Evolutionary conservation across 805 yeast species (phyloP).

Genomic region (Lachancea lanzarotensis): DNA sequence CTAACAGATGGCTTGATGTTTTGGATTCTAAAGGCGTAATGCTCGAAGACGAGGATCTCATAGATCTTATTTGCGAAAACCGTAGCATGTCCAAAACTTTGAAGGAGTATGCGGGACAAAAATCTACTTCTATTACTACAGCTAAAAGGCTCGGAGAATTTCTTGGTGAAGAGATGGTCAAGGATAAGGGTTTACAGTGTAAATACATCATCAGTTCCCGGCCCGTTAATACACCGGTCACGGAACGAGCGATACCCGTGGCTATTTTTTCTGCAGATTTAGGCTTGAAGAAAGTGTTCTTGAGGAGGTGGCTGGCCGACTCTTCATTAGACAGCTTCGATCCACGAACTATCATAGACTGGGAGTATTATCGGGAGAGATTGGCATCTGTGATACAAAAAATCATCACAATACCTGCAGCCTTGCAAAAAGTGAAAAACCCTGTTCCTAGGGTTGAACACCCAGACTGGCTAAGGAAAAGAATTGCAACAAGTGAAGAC

Average conservation of each 20-base stretch:
- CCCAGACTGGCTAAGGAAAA: constrained; percentile 84
- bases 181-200: constrained; percentile 93
- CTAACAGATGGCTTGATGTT: constrained; percentile 94
- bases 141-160: constrained; percentile 91
- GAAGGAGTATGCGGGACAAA: constrained; percentile 82
- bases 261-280: constrained; percentile 86
- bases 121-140: constrained; percentile 92
- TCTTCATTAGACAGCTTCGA: constrained; percentile 72
- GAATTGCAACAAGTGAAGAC: constrained; percentile 55
- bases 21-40: constrained; percentile 78
- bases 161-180: constrained; percentile 92
- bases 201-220: constrained; percentile 82
- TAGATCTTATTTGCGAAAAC: constrained; percentile 92
- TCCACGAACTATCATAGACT: constrained; percentile 83
- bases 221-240: constrained; percentile 82
- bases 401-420: constrained; percentile 95
- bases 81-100: constrained; percentile 90
- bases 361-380: constrained; percentile 89
- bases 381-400: constrained; percentile 90
- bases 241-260: constrained; percentile 95
- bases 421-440: constrained; percentile 75
- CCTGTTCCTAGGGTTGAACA: constrained; percentile 94
- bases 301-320: constrained; percentile 84
- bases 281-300: constrained; percentile 58
- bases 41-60: constrained; percentile 88